Evolutionary conservation across 2,329 filamentous ascomycete species (phyloP).

Genomic region (Monosporascus sp.): DNA sequence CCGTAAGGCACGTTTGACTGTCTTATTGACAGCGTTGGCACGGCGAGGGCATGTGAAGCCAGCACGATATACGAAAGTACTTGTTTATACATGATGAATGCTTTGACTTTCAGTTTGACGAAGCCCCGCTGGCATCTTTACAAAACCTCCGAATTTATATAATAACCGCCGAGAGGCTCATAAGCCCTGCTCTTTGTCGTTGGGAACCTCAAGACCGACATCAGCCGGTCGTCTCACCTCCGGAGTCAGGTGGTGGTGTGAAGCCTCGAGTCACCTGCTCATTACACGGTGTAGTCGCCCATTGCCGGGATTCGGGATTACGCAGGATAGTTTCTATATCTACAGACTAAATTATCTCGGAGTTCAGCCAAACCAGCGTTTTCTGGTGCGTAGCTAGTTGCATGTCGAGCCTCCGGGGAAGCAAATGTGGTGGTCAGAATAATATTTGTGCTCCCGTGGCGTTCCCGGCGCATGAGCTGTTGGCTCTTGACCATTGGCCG

Average conservation of each 20-base stretch:
- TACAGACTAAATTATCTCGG: background rate
- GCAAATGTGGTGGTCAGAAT: background rate
- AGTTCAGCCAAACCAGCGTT: background rate
- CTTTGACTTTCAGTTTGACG: too few relatives aligned
- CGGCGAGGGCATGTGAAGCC: background rate
- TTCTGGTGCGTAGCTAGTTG: background rate
- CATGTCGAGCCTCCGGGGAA: background rate
- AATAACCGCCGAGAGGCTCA: too few relatives aligned
- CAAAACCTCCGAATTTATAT: too few relatives aligned
- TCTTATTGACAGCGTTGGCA: background rate
- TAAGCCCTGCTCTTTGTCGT: too few relatives aligned
- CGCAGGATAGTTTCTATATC: background rate
- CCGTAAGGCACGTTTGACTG: slow-evolving; percentile 5
- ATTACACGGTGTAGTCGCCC: background rate
- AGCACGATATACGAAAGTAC: background rate
- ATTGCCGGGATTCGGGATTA: background rate
- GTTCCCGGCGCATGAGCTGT: background rate
- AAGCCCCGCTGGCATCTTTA: too few relatives aligned
- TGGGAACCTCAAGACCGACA: background rate
- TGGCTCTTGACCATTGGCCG: background rate
- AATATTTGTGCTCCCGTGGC: background rate
- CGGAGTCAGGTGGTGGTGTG: background rate
- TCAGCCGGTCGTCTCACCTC: background rate
- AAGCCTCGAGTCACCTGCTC: background rate
- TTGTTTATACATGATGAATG: background rate